Evolutionary conservation across 805 yeast genomes (phyloP).

Genomic region (Candida lessepsii): DNA sequence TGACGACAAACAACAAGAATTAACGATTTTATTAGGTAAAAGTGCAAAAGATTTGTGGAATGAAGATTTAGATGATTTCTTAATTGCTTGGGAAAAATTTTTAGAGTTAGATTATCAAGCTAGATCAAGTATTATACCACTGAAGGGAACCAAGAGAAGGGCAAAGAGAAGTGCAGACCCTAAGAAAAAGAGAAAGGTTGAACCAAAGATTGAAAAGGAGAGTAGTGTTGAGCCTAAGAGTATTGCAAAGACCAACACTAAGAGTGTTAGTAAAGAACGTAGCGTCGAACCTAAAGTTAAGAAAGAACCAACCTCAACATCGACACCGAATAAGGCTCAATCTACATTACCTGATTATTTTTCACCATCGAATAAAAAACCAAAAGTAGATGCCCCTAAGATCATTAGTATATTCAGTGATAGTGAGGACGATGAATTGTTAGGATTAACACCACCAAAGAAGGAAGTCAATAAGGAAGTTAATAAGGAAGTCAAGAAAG

Average conservation of each 20-base stretch:
- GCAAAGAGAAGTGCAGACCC: constrained; percentile 18
- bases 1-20: constrained; percentile 68
- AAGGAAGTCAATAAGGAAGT: background rate
- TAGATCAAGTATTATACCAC: constrained; percentile 50
- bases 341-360: constrained; percentile 21
- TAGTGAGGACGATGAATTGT: constrained; percentile 35
- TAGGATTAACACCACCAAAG: constrained; percentile 14
- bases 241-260: too few species aligned
- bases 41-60: constrained; percentile 89
- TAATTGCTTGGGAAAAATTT: constrained; percentile 64
- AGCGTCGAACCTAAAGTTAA: too few species aligned
- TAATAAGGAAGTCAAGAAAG: too few species aligned
- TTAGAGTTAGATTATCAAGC: constrained; percentile 61
- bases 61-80: constrained; percentile 74
- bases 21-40: constrained; percentile 60
- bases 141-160: constrained; percentile 42
- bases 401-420: constrained; percentile 25
- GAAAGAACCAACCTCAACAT: background rate
- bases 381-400: constrained; percentile 11
- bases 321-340: constrained; percentile 9
- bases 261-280: too few species aligned
- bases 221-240: too few species aligned
- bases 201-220: constrained; percentile 1
- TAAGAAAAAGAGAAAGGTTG: constrained; percentile 17
- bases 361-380: constrained; percentile 13